phyloP scores from a whole-genome alignment of 176 grass and related monocot species.

The Lolium perenne region DNA sequence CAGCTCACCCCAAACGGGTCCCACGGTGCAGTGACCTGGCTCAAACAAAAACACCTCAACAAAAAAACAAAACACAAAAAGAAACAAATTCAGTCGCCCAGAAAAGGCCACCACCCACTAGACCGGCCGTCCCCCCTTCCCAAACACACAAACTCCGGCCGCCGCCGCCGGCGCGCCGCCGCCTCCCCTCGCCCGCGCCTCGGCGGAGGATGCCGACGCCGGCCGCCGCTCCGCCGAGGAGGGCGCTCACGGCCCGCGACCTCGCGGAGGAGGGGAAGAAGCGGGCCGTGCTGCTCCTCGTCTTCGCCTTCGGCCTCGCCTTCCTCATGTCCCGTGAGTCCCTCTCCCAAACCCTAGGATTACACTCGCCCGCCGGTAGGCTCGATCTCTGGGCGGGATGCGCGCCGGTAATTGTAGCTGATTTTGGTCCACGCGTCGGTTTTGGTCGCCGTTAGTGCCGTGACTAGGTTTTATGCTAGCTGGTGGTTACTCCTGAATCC shows the following conservation, averaged over 20 bases:
- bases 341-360: constrained; percentile 6
- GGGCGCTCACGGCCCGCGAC: constrained; percentile 51
- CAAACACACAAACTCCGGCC: constrained; percentile 21
- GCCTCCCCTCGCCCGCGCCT: neutral
- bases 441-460: neutral
- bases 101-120: neutral
- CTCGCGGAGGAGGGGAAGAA: constrained; percentile 69
- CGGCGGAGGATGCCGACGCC: constrained; percentile 27
- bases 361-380: neutral
- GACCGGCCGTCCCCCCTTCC: constrained; percentile 30
- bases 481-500: neutral
- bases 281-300: constrained; percentile 60
- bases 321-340: constrained; percentile 68
- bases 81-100: neutral
- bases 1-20: neutral
- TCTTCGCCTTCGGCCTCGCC: constrained; percentile 58
- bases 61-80: neutral
- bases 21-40: neutral
- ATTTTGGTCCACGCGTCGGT: neutral
- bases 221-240: neutral
- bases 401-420: neutral
- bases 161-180: neutral
- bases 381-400: neutral
- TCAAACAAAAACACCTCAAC: neutral
- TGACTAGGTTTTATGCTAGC: constrained; percentile 42